Evolutionary conservation across 441 rosid species (phyloP).

Genomic region (Croton setiger): DNA sequence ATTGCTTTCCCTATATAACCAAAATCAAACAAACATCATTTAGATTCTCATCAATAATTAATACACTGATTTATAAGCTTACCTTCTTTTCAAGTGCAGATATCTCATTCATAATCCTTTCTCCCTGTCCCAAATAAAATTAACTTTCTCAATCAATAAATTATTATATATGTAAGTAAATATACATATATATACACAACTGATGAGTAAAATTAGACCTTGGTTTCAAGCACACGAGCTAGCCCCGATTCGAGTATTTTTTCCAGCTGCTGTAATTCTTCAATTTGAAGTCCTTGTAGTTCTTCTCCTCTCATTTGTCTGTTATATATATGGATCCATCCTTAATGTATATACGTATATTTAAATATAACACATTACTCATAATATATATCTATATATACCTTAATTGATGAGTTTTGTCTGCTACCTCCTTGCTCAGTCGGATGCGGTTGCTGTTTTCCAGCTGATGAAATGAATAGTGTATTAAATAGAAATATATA

Average conservation of each 20-base stretch:
- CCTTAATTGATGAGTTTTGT: constrained; percentile 50
- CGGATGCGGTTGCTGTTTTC: constrained; percentile 38
- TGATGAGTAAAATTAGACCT: constrained; percentile 26
- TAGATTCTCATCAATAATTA: too few relatives aligned
- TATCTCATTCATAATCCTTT: constrained; percentile 42
- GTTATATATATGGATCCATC: not conserved
- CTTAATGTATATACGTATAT: too few relatives aligned
- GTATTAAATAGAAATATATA: too few relatives aligned
- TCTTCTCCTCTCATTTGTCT: constrained; percentile 69
- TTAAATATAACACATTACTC: too few relatives aligned
- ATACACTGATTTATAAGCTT: not conserved
- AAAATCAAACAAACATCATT: not conserved
- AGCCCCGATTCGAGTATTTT: constrained; percentile 52
- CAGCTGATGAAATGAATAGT: constrained; percentile 25
- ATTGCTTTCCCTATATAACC: constrained; percentile 40
- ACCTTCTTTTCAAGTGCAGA: constrained; percentile 48
- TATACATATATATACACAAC: not conserved
- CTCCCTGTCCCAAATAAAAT: constrained; percentile 26
- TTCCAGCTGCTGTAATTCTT: constrained; percentile 49
- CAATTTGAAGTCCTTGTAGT: constrained; percentile 47
- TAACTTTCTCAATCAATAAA: not conserved
- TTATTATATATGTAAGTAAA: not conserved
- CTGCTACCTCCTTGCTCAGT: constrained; percentile 51
- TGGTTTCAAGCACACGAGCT: constrained; percentile 35
- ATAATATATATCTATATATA: constrained; percentile 8